phyloP scores from a whole-genome alignment of 225 moss, liverwort and hornwort species.

The Sphagnum contortum region DNA sequence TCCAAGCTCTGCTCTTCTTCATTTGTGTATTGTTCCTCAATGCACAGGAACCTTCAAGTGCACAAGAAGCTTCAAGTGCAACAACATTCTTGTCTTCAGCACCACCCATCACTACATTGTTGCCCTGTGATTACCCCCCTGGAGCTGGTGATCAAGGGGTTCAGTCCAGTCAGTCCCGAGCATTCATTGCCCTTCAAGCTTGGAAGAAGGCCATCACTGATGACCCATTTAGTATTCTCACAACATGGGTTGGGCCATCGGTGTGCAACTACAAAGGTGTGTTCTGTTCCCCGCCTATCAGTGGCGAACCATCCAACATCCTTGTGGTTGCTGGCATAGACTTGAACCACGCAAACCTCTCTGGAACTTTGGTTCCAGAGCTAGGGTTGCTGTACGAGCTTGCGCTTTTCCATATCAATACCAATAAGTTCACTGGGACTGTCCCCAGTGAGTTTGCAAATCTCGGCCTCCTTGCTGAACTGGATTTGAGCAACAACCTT shows the following conservation, averaged over 20 bases:
- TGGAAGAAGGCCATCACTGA: conserved; percentile 79
- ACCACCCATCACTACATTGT: no score
- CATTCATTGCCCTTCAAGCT: conserved; percentile 59
- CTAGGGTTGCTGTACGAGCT: conserved; percentile 70
- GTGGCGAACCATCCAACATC: conserved; percentile 22
- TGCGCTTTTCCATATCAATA: conserved; percentile 65
- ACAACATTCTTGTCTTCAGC: no score
- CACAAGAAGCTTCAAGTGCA: no score
- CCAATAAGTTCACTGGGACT: conserved; percentile 56
- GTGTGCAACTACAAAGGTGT: conserved; percentile 72
- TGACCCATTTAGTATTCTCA: conserved; percentile 51
- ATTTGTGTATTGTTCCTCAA: no score
- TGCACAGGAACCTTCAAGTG: no score
- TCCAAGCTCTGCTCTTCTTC: no score
- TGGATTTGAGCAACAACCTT: conserved; percentile 79
- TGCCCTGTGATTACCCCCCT: conserved; percentile 14
- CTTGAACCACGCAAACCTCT: conserved; percentile 39
- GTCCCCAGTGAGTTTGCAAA: conserved; percentile 43
- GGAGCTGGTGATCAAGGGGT: conserved; percentile 27
- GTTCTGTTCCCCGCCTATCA: conserved; percentile 50
- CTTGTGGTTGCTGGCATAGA: conserved; percentile 77
- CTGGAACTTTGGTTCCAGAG: conserved; percentile 45
- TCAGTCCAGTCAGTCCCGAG: conserved; percentile 45
- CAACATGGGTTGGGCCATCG: conserved; percentile 62
- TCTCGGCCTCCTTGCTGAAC: conserved; percentile 53